Evolutionary conservation across 2,329 filamentous ascomycete genomes (phyloP).

Genomic region (Sarocladium oryzae): DNA sequence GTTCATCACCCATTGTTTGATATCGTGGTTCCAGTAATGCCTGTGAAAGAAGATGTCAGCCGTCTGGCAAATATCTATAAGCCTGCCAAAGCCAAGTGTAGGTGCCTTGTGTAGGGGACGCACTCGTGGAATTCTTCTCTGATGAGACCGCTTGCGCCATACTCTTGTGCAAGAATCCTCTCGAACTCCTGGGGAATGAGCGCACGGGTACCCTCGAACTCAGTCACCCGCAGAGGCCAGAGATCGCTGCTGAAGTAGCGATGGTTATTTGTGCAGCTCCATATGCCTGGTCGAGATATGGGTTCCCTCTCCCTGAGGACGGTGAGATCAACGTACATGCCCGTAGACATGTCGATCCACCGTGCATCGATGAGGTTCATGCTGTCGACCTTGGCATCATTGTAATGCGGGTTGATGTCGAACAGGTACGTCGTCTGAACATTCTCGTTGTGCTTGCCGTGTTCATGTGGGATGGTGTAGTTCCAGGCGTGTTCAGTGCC

Average conservation of each 20-base stretch:
- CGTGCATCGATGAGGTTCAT: constrained; percentile 77
- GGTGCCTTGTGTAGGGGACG: constrained; percentile 23
- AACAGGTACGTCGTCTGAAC: constrained; percentile 56
- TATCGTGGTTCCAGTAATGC: constrained; percentile 52
- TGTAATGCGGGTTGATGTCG: constrained; percentile 68
- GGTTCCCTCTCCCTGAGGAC: constrained; percentile 62
- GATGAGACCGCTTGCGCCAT: constrained; percentile 53
- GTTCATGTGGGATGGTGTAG: constrained; percentile 35
- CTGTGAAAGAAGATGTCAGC: constrained; percentile 27
- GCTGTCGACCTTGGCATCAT: constrained; percentile 57
- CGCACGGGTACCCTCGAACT: constrained; percentile 68
- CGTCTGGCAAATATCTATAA: too few species aligned
- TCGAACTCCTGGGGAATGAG: constrained; percentile 65
- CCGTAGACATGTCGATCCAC: constrained; percentile 72
- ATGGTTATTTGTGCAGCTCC: constrained; percentile 78
- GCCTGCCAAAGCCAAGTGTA: too few species aligned
- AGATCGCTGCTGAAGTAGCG: constrained; percentile 63
- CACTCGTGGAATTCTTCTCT: constrained; percentile 57
- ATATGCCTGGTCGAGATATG: constrained; percentile 50
- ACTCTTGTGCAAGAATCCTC: constrained; percentile 59
- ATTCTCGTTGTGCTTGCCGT: constrained; percentile 24
- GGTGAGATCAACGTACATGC: constrained; percentile 80
- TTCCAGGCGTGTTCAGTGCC: constrained; percentile 57
- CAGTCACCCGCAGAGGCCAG: constrained; percentile 66
- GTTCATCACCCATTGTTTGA: constrained; percentile 53